Evolutionary conservation across 139 green algal genomes (phyloP).

Genomic region (Spirogloea muscicola): DNA sequence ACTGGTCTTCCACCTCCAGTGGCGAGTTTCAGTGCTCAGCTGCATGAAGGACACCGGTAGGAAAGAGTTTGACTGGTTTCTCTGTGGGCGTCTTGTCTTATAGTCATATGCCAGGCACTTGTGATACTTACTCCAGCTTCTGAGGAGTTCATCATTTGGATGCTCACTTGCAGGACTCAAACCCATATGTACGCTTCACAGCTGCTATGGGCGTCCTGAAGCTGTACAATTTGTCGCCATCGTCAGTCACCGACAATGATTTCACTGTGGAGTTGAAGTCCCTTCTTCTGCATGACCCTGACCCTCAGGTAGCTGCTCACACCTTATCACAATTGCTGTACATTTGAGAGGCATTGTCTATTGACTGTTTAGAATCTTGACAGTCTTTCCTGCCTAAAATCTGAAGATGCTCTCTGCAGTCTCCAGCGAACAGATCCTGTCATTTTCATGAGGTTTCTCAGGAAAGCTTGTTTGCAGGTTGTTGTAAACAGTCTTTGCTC

Average conservation of each 20-base stretch:
- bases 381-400: too few species aligned
- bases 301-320: slow-evolving; percentile 55
- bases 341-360: too few species aligned
- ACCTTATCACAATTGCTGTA: too few species aligned
- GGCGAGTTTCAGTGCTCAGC: too few species aligned
- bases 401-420: too few species aligned
- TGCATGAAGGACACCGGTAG: too few species aligned
- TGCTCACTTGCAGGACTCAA: slow-evolving; percentile 69
- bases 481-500: slow-evolving; percentile 77
- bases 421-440: too few species aligned
- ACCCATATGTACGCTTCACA: slow-evolving; percentile 82
- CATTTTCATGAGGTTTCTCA: too few species aligned
- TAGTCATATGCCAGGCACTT: neutral
- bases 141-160: slow-evolving; percentile 1
- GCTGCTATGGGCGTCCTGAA: slow-evolving; percentile 87
- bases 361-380: too few species aligned
- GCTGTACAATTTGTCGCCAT: slow-evolving; percentile 68
- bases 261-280: slow-evolving; percentile 60
- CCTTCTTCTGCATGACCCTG: slow-evolving; percentile 66
- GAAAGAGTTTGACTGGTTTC: too few species aligned
- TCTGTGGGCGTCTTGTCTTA: neutral
- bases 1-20: too few species aligned
- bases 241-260: slow-evolving; percentile 39
- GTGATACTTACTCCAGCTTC: neutral
- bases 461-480: slow-evolving; percentile 60